Base-by-base conservation (phyloP, 352 stramenopile genomes). In the Pythium utonaiense region DNA sequence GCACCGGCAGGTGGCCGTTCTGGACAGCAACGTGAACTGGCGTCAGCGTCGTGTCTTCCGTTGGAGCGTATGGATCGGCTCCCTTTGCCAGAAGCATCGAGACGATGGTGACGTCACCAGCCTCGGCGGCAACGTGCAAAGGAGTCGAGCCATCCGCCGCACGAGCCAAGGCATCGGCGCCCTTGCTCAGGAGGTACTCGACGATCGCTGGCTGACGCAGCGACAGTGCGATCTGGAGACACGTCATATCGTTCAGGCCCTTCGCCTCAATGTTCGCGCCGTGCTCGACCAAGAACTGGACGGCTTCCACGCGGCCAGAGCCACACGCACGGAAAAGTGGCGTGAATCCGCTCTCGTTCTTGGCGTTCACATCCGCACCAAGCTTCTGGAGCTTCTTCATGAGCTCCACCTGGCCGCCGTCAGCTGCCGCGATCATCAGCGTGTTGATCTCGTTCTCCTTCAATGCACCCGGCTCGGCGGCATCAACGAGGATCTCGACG, bases 151-250 rank as follows among this genome's bases (percentile, higher is more conserved):
- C 83, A 47, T 93, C 89, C 51, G 75, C 55, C 31, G 90, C 91
- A 1, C 79, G 34, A 3, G 81, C 30, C 21, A 71, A 69, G 19
- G 65, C 66, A 53, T 73, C 75, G 7, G 82, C 86, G 16, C 80
- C 80, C 10, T 74, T 60, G 4, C 59, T 51, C 6, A 93, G 71
- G 57, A 95, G 73, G 31, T 63, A 62, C 30, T 71, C 71, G 24
- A 87, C 79, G 17, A 91, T 76, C 3, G 56, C 17, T 5, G 40
- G 57, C 51, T 89, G 80, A 4, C 82, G 76, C 17, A 86, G 78
- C 51, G 90, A 81, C 54, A 85, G 73, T 6, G 86, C 83, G 6
- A 86, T 83, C 38, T 93, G 89, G 10, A 95, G 59, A 49, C 82
- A 69, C 16, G 80, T 93, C 36, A 86, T 87, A n/a, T 84, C 82